Evolutionary conservation across 2,329 filamentous ascomycete genomes (phyloP).

Genomic region (Fusarium sp.): DNA sequence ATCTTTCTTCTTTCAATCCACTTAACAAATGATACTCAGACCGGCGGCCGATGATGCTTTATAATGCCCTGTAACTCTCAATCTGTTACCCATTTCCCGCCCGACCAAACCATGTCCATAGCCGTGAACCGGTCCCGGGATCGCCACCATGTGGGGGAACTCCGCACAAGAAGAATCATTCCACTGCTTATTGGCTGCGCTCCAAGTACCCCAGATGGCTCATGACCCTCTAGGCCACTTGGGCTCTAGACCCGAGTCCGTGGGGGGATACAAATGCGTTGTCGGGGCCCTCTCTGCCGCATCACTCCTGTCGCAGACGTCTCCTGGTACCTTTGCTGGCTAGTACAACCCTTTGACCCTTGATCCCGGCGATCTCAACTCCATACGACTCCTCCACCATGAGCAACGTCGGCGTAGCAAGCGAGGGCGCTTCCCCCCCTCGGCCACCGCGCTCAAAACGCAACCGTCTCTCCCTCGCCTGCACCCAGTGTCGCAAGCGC

Average conservation of each 20-base stretch:
- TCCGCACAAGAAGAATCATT: background rate
- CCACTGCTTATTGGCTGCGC: conserved; percentile 3
- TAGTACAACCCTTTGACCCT: conserved; percentile 2
- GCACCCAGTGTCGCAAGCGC: conserved; percentile 37
- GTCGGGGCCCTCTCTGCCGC: background rate
- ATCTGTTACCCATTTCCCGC: background rate
- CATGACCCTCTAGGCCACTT: background rate
- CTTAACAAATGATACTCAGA: too few species aligned
- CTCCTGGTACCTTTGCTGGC: background rate
- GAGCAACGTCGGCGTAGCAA: conserved; percentile 3
- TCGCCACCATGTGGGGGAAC: conserved; percentile 24
- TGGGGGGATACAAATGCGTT: conserved; percentile 36
- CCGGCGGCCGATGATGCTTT: too few species aligned
- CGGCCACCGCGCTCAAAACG: conserved; percentile 27
- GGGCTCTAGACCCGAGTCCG: conserved; percentile 8
- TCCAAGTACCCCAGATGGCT: conserved; percentile 17
- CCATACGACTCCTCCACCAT: background rate
- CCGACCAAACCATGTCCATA: background rate
- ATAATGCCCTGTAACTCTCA: background rate
- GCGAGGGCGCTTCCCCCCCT: conserved; percentile 14
- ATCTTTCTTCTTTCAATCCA: too few species aligned
- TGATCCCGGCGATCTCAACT: background rate
- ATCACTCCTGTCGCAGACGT: background rate
- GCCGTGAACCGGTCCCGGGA: conserved; percentile 20
- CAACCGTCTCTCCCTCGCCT: conserved; percentile 32